Base-by-base conservation (phyloP, 805 yeast species). In the Saccharomycopsis oosterbeekiorum region DNA sequence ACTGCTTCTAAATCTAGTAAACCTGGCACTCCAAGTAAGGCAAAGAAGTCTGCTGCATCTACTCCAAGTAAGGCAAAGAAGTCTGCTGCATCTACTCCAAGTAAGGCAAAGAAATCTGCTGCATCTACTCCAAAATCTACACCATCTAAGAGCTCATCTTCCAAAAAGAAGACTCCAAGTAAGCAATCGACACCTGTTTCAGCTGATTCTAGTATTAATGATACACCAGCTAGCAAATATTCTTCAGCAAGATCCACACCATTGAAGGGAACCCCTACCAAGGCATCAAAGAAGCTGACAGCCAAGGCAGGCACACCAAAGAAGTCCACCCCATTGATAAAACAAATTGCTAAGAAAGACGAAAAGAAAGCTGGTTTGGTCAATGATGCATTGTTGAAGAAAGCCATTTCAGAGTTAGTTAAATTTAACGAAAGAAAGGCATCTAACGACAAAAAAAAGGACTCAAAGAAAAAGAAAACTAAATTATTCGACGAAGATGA, bases 341-440 rank as follows among this genome's bases (percentile, higher is more conserved):
- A 40, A 51, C 26, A 39, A 37, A 43, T 60, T 11, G 64, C 60
- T 57, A 53, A 42, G 34, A 61, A 36, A 51, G 34, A 36, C 4
- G 47, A 70, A 69, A 71, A 57, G 69, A 67, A 56, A 8, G n/a
- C 40, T 36, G 24, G 14, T 21, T 42, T 61, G 8, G 59, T 55
- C 12, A 26, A 24, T 10, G 34, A 59, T 12, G 36, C 40, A 9
- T 19, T 60, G n/a, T 21, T 62, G 29, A 41, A 42, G n/a, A 50
- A 81, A 64, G 92, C 93, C 12, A 71, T 88, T 55, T 68, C 74
- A 17, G 96, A 90, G 66, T 79, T 94, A 69, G 74, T 76, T 60
- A 85, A 86, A 70, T 90, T 79, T 72, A 71, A 80, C 58, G 70
- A 76, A 36, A 71, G 73, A 56, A 70, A 75, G 56, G 68, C 70